Base-by-base conservation (phyloP, 495 filamentous ascomycete species). In the Lichina pygmaea region DNA sequence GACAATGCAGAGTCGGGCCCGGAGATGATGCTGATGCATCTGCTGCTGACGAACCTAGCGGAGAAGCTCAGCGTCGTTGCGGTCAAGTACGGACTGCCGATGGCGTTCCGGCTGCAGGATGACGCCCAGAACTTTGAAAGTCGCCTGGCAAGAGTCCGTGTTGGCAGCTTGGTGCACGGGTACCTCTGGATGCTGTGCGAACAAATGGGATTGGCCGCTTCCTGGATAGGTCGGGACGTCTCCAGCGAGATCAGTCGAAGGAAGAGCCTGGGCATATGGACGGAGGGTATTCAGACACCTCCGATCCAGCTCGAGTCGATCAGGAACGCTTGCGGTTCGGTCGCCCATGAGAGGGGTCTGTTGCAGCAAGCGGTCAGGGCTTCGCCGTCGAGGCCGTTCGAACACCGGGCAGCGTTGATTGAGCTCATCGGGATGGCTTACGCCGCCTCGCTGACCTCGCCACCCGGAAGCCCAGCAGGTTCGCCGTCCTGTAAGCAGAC, bases 91-190 rank as follows among this genome's bases (percentile, higher is more conserved):
- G 81, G 83, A 0, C 58, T 93, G 43, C 81, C 86, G 31, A 89
- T 94, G 85, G 71, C 92, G 12, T 67, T 85, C 54, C 70, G 77
- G 42, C 68, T 94, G 13, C 85, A 93, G 54, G 81, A 86, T 50
- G 83, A 91, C 52, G 75, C 86, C 45, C 67, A 70, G 44, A 69
- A 68, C 15, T 66, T 72, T 6, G 72, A 75, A 41, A 66, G 70
- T 30, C 70, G 69, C 0, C 52, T 64, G 40, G 65, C 70, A 2
- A 86, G 83, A 51, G 66, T 89, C 24, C 73, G 80, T 30, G 63
- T 89, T 16, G 86, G 81, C 34, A 83, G 77, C 54, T 62, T 94
- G 44, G 77, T 85, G 17, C 79, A 86, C 54, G 84, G 85, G 6
- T 93, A 93, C 59, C 69, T 93, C 41, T 83, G 80, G 73, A 65